Conservation (phyloP, 768 basidiomycete genomes). For the Amanita molliuscula region DNA sequence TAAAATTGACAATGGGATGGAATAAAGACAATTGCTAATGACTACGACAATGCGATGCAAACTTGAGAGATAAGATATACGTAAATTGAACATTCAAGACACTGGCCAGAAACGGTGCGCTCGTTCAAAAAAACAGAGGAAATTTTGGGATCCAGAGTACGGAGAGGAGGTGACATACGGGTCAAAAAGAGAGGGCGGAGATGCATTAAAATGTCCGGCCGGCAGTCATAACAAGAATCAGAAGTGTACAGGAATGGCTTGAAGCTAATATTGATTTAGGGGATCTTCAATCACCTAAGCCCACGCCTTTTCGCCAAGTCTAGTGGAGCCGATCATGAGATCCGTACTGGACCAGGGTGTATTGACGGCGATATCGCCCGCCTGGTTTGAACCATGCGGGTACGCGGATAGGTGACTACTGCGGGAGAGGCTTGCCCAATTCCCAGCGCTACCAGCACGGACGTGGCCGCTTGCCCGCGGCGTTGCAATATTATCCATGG, state of each 20-base stretch:
- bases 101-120: slow-evolving; percentile 10
- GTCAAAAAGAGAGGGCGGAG: slow-evolving; percentile 4
- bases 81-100: slow-evolving; percentile 24
- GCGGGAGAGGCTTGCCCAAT: slow-evolving; percentile 60
- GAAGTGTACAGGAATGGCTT: slow-evolving; percentile 14
- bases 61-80: slow-evolving; percentile 29
- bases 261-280: background rate
- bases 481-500: slow-evolving; percentile 23
- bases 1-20: slow-evolving; percentile 25
- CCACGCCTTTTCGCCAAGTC: slow-evolving; percentile 54
- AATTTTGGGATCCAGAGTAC: slow-evolving; percentile 7
- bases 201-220: slow-evolving; percentile 30
- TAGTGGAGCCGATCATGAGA: slow-evolving; percentile 35
- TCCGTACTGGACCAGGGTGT: slow-evolving; percentile 53
- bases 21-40: slow-evolving; percentile 34
- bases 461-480: slow-evolving; percentile 56
- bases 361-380: slow-evolving; percentile 43
- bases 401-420: slow-evolving; percentile 43
- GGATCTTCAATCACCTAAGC: slow-evolving; percentile 22
- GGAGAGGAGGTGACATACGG: background rate
- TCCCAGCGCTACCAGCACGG: slow-evolving; percentile 72
- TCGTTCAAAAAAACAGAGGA: background rate
- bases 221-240: slow-evolving; percentile 22
- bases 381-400: slow-evolving; percentile 47
- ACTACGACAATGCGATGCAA: slow-evolving; percentile 30